Evolutionary conservation across 106 monocot genomes (phyloP).

Genomic region (Dioscorea alata): DNA sequence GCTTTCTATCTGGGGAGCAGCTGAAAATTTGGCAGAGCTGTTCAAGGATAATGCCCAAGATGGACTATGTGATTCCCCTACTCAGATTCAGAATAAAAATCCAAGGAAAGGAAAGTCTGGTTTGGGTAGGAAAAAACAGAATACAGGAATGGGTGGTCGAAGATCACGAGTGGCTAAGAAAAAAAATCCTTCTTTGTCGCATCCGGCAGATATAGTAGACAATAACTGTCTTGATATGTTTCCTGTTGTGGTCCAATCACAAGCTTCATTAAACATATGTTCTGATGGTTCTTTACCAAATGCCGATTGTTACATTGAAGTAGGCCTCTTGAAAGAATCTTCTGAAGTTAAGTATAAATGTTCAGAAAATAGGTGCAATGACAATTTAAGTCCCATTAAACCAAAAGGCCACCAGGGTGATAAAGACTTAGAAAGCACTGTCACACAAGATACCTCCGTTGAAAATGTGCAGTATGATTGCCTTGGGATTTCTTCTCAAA

Average conservation of each 20-base stretch:
- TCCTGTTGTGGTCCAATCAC: background rate
- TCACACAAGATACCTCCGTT: slow-evolving; percentile 53
- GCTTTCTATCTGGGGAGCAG: slow-evolving; percentile 59
- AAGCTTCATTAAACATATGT: too few relatives aligned
- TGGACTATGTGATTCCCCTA: slow-evolving; percentile 8
- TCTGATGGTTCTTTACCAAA: slow-evolving; percentile 6
- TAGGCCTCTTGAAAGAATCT: background rate
- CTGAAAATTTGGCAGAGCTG: slow-evolving; percentile 24
- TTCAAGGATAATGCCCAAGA: slow-evolving; percentile 19
- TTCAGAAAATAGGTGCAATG: slow-evolving; percentile 4
- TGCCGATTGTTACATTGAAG: background rate
- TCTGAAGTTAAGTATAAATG: slow-evolving; percentile 11
- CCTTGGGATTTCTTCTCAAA: slow-evolving; percentile 35
- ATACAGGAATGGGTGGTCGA: slow-evolving; percentile 4
- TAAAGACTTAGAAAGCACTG: slow-evolving; percentile 61
- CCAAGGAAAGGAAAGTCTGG: slow-evolving; percentile 17
- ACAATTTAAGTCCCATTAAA: slow-evolving; percentile 1
- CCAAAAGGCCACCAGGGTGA: slow-evolving; percentile 34
- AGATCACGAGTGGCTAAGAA: slow-evolving; percentile 8
- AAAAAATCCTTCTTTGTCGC: slow-evolving; percentile 9
- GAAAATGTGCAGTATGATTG: slow-evolving; percentile 35
- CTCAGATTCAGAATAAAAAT: slow-evolving; percentile 6
- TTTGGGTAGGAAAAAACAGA: slow-evolving; percentile 9
- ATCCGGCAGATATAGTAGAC: background rate
- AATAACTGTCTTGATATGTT: background rate